Evolutionary conservation across 2,329 filamentous ascomycete species (phyloP).

Genomic region (Knufia petricola): DNA sequence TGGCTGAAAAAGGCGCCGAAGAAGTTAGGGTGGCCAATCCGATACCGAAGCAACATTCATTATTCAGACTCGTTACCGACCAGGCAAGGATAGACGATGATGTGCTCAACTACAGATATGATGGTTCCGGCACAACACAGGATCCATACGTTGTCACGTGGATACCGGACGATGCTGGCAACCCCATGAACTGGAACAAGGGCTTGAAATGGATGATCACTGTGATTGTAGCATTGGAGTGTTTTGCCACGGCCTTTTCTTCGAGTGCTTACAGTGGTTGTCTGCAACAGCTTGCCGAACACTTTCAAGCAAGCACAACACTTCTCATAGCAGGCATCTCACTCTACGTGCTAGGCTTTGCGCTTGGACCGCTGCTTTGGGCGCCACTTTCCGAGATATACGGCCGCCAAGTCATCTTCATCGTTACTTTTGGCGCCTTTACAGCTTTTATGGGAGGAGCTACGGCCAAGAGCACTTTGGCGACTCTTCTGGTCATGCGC

Average conservation of each 20-base stretch:
- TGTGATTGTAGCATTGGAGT: slow-evolving; percentile 53
- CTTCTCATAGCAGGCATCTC: slow-evolving; percentile 52
- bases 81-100: slow-evolving; percentile 49
- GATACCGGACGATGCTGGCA: slow-evolving; percentile 55
- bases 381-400: slow-evolving; percentile 57
- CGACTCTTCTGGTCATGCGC: slow-evolving; percentile 54
- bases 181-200: slow-evolving; percentile 52
- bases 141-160: slow-evolving; percentile 62
- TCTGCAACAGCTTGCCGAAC: slow-evolving; percentile 40
- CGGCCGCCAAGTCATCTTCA: slow-evolving; percentile 51
- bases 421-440: slow-evolving; percentile 48
- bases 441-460: slow-evolving; percentile 53
- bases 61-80: slow-evolving; percentile 48
- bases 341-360: slow-evolving; percentile 54
- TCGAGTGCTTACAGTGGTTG: slow-evolving; percentile 52
- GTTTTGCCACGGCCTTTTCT: slow-evolving; percentile 59
- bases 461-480: slow-evolving; percentile 49
- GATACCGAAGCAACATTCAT: slow-evolving; percentile 16
- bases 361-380: slow-evolving; percentile 53
- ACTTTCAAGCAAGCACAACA: slow-evolving; percentile 39
- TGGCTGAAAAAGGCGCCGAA: slow-evolving; percentile 13
- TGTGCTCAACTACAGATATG: slow-evolving; percentile 48
- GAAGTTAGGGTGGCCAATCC: slow-evolving; percentile 9
- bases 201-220: slow-evolving; percentile 58
- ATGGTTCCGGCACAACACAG: slow-evolving; percentile 53